phyloP scores from a whole-genome alignment of 768 basidiomycete species.

The Pleurotus salmoneostramineus region DNA sequence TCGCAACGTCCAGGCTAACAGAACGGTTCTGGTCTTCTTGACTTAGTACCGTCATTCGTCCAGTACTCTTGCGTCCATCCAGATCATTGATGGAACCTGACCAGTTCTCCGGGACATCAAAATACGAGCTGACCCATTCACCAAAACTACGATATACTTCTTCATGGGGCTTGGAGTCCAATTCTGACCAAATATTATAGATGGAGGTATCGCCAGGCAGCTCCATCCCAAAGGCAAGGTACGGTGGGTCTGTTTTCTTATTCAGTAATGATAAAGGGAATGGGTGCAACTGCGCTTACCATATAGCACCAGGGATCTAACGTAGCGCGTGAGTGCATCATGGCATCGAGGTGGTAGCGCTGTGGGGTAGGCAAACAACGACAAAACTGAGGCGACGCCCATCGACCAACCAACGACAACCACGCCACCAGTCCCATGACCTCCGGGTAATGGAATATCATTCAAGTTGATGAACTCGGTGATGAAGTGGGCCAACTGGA shows the following conservation, averaged over 20 bases:
- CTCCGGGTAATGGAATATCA: background rate
- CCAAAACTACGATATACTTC: slow-evolving; percentile 8
- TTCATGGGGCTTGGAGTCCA: slow-evolving; percentile 14
- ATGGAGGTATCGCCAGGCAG: slow-evolving; percentile 13
- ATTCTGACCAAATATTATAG: slow-evolving; percentile 19
- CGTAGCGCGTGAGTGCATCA: background rate
- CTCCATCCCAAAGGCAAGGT: slow-evolving; percentile 22
- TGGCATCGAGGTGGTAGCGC: background rate
- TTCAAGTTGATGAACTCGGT: slow-evolving; percentile 8
- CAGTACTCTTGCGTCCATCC: slow-evolving; percentile 15
- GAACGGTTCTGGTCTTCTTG: slow-evolving; percentile 15
- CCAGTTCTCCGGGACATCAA: slow-evolving; percentile 14
- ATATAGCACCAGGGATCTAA: background rate
- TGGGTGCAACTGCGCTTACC: background rate
- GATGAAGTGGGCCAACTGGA: slow-evolving; percentile 16
- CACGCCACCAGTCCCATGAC: background rate
- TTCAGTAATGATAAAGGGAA: background rate
- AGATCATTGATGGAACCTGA: slow-evolving; percentile 15
- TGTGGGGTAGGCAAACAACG: background rate
- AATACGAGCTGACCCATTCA: slow-evolving; percentile 13
- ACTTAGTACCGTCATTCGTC: slow-evolving; percentile 17
- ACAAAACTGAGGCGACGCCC: background rate
- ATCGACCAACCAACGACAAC: background rate
- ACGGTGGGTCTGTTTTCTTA: slow-evolving; percentile 25
- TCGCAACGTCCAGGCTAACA: slow-evolving; percentile 2